Evolutionary conservation across 2,329 filamentous ascomycete species (phyloP), one percentile per base, ranked within the genome.

Genomic region (Penicillium olsonii): DNA sequence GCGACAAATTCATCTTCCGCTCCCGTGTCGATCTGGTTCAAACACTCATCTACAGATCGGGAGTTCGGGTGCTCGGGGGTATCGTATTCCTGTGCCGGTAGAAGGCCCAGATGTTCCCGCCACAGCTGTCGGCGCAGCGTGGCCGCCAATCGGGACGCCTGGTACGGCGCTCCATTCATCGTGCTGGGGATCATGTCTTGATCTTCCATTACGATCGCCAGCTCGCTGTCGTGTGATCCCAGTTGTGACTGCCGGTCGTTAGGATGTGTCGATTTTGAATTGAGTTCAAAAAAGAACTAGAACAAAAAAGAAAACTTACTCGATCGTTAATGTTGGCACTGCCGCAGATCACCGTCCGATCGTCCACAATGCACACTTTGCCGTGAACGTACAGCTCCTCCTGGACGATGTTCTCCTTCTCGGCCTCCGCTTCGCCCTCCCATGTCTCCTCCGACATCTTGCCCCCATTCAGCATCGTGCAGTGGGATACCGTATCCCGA

Each of bases 381-480:
- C 85, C 88, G 69, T 99, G 94, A 40, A 97, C 87, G 68, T 99
- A 99, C 2, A 97, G 81, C 70, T 99, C 92, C 68, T 99, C 94
- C 67, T 96, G 92, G 51, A 97, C 87, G 77, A 94, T 95, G 66
- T 95, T 90, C 45, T 87, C 81, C 49, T 91, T 87, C 69, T 97
- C 94, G 1, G 83, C 82, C 59, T 92, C 82, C 0, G 84, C 75
- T 3, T 87, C 74, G 14, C 88, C 87, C 14, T 92, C 87, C 88
- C 90, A 96, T 1, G 74, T 63, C 68, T 95, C 89, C 9, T 89
- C 84, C 3, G 78, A 79, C 62, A 83, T 71, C 78, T 79, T 75
- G 67, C 82, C 68, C 68, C 84, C 74, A 57, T 81, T 82, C 18
- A 87, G 80, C 90, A 97, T 94, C 29, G 91, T 90, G 59, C 90